These are phyloP conservation scores for Asterochloris sp. DNA, from an alignment of 139 green algal genomes.

Conservation along the genomic window DNA sequence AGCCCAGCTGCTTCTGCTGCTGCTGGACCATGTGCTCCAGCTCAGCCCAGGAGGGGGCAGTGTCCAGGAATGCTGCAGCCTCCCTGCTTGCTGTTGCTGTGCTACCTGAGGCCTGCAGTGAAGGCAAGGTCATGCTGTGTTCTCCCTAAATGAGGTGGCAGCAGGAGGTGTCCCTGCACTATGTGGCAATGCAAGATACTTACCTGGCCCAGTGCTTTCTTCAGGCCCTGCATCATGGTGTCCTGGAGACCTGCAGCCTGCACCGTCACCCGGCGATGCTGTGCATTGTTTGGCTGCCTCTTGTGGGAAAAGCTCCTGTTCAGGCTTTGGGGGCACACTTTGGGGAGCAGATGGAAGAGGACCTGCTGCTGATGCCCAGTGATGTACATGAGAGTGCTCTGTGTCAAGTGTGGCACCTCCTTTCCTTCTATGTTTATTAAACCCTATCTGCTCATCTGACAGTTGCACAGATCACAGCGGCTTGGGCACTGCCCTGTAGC, in stretches of 20 bases:
- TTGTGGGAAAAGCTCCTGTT: no score
- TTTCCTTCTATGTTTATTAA: no score
- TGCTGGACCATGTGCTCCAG: conserved; percentile 47
- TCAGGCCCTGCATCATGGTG: conserved; percentile 8
- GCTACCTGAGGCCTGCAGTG: not conserved
- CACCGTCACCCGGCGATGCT: not conserved
- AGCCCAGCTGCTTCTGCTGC: conserved; percentile 20
- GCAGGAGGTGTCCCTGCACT: not conserved
- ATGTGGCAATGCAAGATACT: not conserved
- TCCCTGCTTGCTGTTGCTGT: not conserved
- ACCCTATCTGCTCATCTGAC: no score
- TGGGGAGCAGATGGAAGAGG: no score
- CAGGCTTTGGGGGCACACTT: no score
- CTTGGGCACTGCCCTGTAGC: no score
- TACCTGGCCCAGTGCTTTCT: conserved; percentile 13
- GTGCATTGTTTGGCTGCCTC: no score
- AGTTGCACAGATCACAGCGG: no score
- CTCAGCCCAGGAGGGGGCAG: conserved; percentile 57
- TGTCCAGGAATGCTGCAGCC: conserved; percentile 52
- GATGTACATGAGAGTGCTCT: no score
- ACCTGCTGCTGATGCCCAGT: no score
- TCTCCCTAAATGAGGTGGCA: not conserved
- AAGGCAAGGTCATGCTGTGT: not conserved
- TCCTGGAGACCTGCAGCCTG: not conserved
- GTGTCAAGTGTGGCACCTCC: no score